phyloP scores from a whole-genome alignment of 108 stramenopile species.

The Mayamaea pseudoterrestris region DNA sequence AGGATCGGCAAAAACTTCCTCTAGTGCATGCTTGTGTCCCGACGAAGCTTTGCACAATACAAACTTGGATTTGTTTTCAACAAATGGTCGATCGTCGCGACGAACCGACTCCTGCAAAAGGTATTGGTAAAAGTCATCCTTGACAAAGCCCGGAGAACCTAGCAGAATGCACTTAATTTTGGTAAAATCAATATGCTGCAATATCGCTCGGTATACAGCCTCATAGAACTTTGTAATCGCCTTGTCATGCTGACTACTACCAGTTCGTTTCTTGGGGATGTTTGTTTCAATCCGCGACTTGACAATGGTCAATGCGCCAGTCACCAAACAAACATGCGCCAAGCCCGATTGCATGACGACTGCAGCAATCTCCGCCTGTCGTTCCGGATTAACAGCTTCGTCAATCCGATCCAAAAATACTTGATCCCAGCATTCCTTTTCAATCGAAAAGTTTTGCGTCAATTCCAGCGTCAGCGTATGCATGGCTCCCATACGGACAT shows the following conservation, averaged over 20 bases:
- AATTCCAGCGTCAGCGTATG: slow-evolving; percentile 91
- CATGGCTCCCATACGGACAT: slow-evolving; percentile 89
- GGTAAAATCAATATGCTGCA: slow-evolving; percentile 77
- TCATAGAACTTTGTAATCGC: slow-evolving; percentile 82
- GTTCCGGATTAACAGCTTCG: slow-evolving; percentile 78
- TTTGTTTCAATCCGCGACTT: slow-evolving; percentile 84
- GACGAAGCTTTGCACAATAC: slow-evolving; percentile 84
- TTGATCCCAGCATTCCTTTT: slow-evolving; percentile 92
- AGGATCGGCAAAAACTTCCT: slow-evolving; percentile 85
- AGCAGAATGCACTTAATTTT: slow-evolving; percentile 82
- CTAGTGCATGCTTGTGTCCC: slow-evolving; percentile 92
- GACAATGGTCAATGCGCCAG: slow-evolving; percentile 81
- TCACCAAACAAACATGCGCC: slow-evolving; percentile 91
- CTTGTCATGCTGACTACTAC: slow-evolving; percentile 71
- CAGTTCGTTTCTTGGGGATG: slow-evolving; percentile 90
- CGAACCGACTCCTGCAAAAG: slow-evolving; percentile 56
- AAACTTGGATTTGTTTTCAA: slow-evolving; percentile 90
- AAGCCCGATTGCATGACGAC: slow-evolving; percentile 86
- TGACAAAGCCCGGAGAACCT: slow-evolving; percentile 88
- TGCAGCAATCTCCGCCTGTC: slow-evolving; percentile 89
- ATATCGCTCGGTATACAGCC: slow-evolving; percentile 85
- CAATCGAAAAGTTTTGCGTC: slow-evolving; percentile 78
- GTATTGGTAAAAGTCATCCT: slow-evolving; percentile 91
- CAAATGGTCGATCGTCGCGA: slow-evolving; percentile 64
- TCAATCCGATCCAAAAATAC: slow-evolving; percentile 84